phyloP scores from a whole-genome alignment of 352 stramenopile species.

The Globisporangium emineosum region DNA sequence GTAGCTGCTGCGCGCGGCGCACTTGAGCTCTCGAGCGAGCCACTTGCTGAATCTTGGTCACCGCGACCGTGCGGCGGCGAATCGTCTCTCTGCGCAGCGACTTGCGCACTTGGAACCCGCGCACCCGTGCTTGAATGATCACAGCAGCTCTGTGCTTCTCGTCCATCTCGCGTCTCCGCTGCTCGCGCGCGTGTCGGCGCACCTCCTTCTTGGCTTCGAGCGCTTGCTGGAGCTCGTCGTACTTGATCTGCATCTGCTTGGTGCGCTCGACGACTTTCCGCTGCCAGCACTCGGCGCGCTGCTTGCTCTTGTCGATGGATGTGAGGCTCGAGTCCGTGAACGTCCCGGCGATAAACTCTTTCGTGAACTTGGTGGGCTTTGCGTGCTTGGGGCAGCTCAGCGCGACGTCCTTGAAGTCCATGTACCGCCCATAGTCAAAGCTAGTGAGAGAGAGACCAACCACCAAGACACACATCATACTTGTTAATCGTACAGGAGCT shows the following conservation, averaged over 20 bases:
- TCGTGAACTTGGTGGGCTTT: slow-evolving; percentile 41
- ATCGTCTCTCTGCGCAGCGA: slow-evolving; percentile 20
- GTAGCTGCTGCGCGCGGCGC: slow-evolving; percentile 35
- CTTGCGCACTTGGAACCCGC: slow-evolving; percentile 29
- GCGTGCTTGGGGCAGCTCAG: slow-evolving; percentile 54
- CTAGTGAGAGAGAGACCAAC: slow-evolving; percentile 13
- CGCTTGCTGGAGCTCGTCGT: slow-evolving; percentile 53
- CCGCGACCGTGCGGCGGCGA: slow-evolving; percentile 31
- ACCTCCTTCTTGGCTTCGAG: slow-evolving; percentile 42
- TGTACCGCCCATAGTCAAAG: slow-evolving; percentile 56
- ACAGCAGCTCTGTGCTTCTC: slow-evolving; percentile 21
- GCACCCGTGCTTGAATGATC: slow-evolving; percentile 29
- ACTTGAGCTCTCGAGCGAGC: slow-evolving; percentile 37
- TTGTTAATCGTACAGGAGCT: not conserved
- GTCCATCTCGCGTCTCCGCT: slow-evolving; percentile 35
- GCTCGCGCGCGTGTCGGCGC: slow-evolving; percentile 31
- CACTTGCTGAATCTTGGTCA: slow-evolving; percentile 43
- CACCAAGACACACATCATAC: not conserved
- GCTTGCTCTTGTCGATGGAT: slow-evolving; percentile 55
- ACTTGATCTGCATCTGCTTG: slow-evolving; percentile 61
- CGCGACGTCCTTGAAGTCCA: slow-evolving; percentile 53
- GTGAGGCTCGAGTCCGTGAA: slow-evolving; percentile 51
- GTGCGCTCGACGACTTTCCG: slow-evolving; percentile 49
- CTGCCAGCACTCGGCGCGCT: slow-evolving; percentile 47
- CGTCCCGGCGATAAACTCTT: slow-evolving; percentile 52